Evolutionary conservation across 2,329 filamentous ascomycete genomes (phyloP).

Genomic region (Aspergillus sp.): DNA sequence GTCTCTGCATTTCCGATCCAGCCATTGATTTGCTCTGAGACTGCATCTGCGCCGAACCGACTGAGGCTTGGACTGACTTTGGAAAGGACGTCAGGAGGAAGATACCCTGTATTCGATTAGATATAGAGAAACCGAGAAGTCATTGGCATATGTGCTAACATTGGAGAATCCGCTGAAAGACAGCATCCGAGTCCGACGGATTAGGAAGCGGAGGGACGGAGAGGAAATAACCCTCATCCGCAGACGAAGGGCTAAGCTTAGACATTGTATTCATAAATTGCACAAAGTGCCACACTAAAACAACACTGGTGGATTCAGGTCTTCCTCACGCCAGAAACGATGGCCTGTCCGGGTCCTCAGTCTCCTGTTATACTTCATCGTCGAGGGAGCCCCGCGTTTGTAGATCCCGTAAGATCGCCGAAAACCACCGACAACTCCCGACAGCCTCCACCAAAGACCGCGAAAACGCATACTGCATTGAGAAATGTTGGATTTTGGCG

Average conservation of each 20-base stretch:
- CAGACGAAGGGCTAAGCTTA: too few relatives aligned
- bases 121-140: not conserved
- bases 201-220: too few relatives aligned
- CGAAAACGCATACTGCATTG: too few relatives aligned
- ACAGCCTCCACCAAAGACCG: not conserved
- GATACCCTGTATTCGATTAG: constrained; percentile 15
- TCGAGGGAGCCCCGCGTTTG: not conserved
- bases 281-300: too few relatives aligned
- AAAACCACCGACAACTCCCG: not conserved
- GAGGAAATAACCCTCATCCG: too few relatives aligned
- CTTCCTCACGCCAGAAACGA: too few relatives aligned
- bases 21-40: constrained; percentile 18
- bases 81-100: constrained; percentile 9
- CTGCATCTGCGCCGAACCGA: constrained; percentile 18
- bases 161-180: not conserved
- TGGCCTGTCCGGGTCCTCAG: too few relatives aligned
- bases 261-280: too few relatives aligned
- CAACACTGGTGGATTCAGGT: too few relatives aligned
- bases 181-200: not conserved
- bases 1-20: constrained; percentile 23
- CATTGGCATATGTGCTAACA: not conserved
- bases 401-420: not conserved
- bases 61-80: constrained; percentile 10
- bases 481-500: too few relatives aligned
- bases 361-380: too few relatives aligned